A percentile compares a stretch with the other conserved stretches of the same genome.
Conservation (phyloP, 1,139 yeast genomes). For the Pichia norvegensis region DNA sequence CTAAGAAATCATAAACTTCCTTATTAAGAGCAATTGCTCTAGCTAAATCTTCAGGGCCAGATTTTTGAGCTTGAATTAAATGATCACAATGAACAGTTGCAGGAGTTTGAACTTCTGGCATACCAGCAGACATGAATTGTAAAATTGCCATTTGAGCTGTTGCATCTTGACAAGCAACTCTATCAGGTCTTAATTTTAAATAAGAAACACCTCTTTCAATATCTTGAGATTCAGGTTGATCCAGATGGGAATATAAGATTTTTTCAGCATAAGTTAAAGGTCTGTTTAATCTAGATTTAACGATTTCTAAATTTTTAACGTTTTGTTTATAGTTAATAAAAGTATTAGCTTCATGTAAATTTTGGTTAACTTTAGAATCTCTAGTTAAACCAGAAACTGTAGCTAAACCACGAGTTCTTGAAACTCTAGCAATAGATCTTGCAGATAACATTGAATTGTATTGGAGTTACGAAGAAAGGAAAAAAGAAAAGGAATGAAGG, state of each 20-base stretch:
- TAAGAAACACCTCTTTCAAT: conserved; percentile 95
- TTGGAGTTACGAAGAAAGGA: neutral
- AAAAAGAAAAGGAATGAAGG: neutral
- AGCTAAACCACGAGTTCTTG: conserved; percentile 60
- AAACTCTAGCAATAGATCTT: conserved; percentile 23
- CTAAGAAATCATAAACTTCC: conserved; percentile 94
- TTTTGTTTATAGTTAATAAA: conserved; percentile 74
- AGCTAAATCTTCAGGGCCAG: conserved; percentile 86
- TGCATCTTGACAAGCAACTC: conserved; percentile 99
- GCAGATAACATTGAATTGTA: conserved; percentile 24
- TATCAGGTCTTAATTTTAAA: conserved; percentile 95
- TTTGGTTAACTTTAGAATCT: conserved; percentile 90
- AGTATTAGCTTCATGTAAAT: conserved; percentile 80
- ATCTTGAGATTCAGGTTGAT: conserved; percentile 90
- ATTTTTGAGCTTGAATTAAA: conserved; percentile 94
- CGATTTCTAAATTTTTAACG: conserved; percentile 78
- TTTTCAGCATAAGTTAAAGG: conserved; percentile 98
- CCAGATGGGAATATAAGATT: conserved; percentile 91
- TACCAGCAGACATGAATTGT: conserved; percentile 96
- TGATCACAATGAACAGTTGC: conserved; percentile 99
- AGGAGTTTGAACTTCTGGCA: conserved; percentile 93
- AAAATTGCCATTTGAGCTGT: conserved; percentile 99
- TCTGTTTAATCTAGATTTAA: conserved; percentile 78
- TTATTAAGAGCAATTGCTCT: conserved; percentile 90
- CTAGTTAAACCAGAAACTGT: conserved; percentile 63